These are phyloP conservation scores for Wickerhamomyces hampshirensis DNA, from an alignment of 805 yeast genomes.

Conservation along the genomic window DNA sequence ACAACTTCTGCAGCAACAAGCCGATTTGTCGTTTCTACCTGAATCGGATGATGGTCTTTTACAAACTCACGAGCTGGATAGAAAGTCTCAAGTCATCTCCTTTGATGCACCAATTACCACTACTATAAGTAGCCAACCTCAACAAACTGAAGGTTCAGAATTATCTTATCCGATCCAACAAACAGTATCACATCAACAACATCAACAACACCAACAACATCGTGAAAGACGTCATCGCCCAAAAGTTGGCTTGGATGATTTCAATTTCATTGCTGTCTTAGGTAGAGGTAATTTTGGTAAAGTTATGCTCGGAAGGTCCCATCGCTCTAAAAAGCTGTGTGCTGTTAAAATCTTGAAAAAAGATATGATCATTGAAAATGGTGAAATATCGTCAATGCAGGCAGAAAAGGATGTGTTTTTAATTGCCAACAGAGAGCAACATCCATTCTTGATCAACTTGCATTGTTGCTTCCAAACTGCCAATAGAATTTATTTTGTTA, in stretches of 20 bases:
- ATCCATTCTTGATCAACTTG: conserved; percentile 87
- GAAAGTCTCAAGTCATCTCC: conserved; percentile 1
- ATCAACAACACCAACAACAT: conserved; percentile 7
- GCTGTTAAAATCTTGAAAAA: conserved; percentile 96
- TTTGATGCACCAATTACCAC: neutral
- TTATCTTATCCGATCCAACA: too few relatives aligned
- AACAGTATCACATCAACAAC: neutral
- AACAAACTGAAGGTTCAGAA: conserved; percentile 1
- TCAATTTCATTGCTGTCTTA: conserved; percentile 86
- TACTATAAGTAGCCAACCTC: neutral
- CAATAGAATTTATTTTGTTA: conserved; percentile 93
- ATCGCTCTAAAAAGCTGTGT: conserved; percentile 73
- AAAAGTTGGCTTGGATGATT: conserved; percentile 89
- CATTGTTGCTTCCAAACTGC: conserved; percentile 98
- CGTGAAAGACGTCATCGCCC: conserved; percentile 42
- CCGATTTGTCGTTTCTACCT: conserved; percentile 16
- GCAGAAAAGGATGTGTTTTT: conserved; percentile 91
- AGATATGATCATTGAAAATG: conserved; percentile 91
- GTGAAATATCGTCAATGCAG: conserved; percentile 91
- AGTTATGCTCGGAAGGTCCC: conserved; percentile 94
- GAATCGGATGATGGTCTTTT: neutral
- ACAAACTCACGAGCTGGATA: neutral
- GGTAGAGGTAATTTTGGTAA: conserved; percentile 99
- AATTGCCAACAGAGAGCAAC: conserved; percentile 77
- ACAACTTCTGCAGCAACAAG: conserved; percentile 14